Evolutionary conservation across 495 filamentous ascomycete genomes (phyloP), one percentile per base, ranked within the genome.

Genomic region (Penicillium atrosanguineum): DNA sequence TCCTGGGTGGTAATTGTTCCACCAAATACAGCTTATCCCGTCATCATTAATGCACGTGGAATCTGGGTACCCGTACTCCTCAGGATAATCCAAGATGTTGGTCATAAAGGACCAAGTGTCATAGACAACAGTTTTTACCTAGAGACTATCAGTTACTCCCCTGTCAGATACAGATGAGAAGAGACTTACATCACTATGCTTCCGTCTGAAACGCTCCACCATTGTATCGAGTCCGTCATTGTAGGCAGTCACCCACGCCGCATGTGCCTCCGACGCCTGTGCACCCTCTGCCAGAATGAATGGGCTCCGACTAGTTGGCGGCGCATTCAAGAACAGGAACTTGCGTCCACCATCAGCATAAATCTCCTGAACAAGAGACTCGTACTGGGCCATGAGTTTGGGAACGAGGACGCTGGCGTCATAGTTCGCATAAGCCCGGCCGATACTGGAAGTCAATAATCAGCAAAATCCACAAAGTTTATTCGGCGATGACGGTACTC

Each of bases 251-350:
- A 72, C n/a, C 56, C 69, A 72, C 7, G 59, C 55, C 8, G 67
- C 66, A 42, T 65, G 65, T 23, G 46, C 28, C 34, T 58, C 36
- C 3, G 60, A 62, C 5, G 58, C 62, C 20, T 52, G 58, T 16
- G 60, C 19, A 3, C 70, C 68, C 39, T 68, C 57, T 4, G 55
- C 50, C 1, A 63, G 42, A 8, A 82, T 82, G 7, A 79, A 57
- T 1, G 87, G 87, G 20, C 79, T 81, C 11, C 84, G 81, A 36
- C 89, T 74, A n/a, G 87, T 76, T 3, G 89, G 83, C 0, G 89
- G 90, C 3, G 90, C 87, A 48, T 84, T 85, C 53, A 92, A 50
- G 61, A 92, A 80, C n/a, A 87, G 68, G 63, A 91, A 91, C 55
- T 87, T 90, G 45, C 87, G 79, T 6, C 82, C 88, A 0, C 89